These are phyloP conservation scores for Ceratocystis diversiconidia DNA, from an alignment of 2,329 filamentous ascomycete genomes.

Conservation along the genomic window DNA sequence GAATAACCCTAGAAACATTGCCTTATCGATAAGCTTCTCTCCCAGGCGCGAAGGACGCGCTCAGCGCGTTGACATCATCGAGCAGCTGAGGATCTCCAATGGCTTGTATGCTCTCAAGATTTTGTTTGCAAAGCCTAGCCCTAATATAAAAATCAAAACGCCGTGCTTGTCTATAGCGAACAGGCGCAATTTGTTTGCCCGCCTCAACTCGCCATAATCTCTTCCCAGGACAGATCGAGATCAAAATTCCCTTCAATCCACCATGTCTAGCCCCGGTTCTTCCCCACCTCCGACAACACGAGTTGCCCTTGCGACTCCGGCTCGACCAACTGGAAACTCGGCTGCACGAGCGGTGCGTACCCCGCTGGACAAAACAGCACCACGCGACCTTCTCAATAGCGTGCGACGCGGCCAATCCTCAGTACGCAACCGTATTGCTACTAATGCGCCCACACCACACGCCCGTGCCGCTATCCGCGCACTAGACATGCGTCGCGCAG, in stretches of 20 bases:
- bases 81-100: neutral
- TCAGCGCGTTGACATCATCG: conserved; percentile 1
- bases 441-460: conserved; percentile 42
- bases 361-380: conserved; percentile 28
- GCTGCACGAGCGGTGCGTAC: conserved; percentile 27
- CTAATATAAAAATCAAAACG: too few species aligned
- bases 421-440: conserved; percentile 1
- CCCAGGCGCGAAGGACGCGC: neutral
- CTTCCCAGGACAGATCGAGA: neutral
- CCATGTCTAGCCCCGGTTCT: conserved; percentile 10
- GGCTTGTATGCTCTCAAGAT: too few species aligned
- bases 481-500: conserved; percentile 43
- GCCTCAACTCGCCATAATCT: neutral
- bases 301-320: conserved; percentile 17
- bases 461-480: conserved; percentile 45
- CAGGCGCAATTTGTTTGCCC: too few species aligned
- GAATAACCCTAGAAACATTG: neutral
- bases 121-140: too few species aligned
- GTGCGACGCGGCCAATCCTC: conserved; percentile 29
- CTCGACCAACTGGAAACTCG: conserved; percentile 22
- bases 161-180: too few species aligned
- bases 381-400: conserved; percentile 28
- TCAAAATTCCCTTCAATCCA: neutral
- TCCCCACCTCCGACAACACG: conserved; percentile 12
- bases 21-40: neutral